Base-by-base conservation (phyloP, 106 monocot species). In the Ottelia alismoides region DNA sequence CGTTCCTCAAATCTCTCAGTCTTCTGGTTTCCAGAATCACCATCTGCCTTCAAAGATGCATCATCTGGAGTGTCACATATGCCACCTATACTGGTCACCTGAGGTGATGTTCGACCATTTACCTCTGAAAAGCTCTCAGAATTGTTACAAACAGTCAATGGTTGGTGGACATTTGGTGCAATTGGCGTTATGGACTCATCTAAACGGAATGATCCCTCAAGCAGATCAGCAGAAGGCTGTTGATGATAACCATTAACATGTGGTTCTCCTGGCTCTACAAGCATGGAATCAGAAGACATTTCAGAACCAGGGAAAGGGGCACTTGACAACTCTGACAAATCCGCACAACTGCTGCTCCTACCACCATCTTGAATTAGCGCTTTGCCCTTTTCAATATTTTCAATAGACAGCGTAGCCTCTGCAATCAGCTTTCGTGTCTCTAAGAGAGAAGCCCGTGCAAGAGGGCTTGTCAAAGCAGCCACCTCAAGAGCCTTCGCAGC, bases 401-500 rank as follows among this genome's bases (percentile, higher is more conserved):
- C 57, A 21, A 87, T 65, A 24, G 81, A 78, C 27, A 57, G 44
- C 7, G 55, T 68, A 46, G 89, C 89, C 71, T 89, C 71, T 4
- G 80, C 73, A 51, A 89, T 83, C 55, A 89, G 58, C 60, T 72
- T 74, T 48, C 79, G 79, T 28, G 89, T 71, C 69, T 89, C 89
- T 26, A 84, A 27, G 65, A 89, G 89, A 24, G 83, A 83, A 48
- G 83, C 77, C 46, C 74, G 73, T 47, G 79, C 89, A 28, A 80
- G 76, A 63, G 89, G 89, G 51, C 77, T 89, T 30, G 51, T 84
- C 49, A 58, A 18, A 52, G 89, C 89, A 49, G 74, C 83, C 27
- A 60, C 53, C 74, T 89, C 89, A 22, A 89, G 80, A 62, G 83
- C 71, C 47, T 74, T 72, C 22, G 83, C 89, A 50, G 89, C 89